phyloP scores from a whole-genome alignment of 371 early-diverging fungal genomes.

The Lichtheimia ramosa region DNA sequence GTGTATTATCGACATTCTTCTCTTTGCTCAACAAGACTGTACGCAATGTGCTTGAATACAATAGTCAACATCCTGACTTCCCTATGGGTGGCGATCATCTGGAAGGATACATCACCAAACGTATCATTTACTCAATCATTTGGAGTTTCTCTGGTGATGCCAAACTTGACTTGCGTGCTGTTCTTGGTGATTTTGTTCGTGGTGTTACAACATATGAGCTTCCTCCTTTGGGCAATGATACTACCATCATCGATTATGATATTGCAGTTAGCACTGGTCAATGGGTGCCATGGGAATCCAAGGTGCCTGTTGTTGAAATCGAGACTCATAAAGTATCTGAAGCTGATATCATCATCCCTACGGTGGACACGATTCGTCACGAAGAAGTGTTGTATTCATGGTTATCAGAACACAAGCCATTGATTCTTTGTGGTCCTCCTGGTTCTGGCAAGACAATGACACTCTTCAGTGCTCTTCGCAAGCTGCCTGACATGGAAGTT shows the following conservation, averaged over 20 bases:
- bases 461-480: conserved; percentile 92
- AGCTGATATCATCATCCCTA: conserved; percentile 96
- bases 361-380: conserved; percentile 96
- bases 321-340: conserved; percentile 93
- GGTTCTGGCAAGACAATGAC: conserved; percentile 99
- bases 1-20: conserved; percentile 87
- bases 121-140: conserved; percentile 79
- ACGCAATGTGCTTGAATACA: conserved; percentile 85
- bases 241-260: conserved; percentile 90
- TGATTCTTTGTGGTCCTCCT: conserved; percentile 98
- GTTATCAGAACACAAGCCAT: conserved; percentile 93
- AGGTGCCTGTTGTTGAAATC: conserved; percentile 94
- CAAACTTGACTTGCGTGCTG: conserved; percentile 71
- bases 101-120: conserved; percentile 80
- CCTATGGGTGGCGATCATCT: conserved; percentile 80
- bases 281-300: conserved; percentile 90
- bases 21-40: conserved; percentile 89
- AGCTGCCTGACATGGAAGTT: conserved; percentile 94
- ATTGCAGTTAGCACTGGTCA: conserved; percentile 77
- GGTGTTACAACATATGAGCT: conserved; percentile 80
- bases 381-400: conserved; percentile 95
- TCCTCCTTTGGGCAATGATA: conserved; percentile 61
- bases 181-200: conserved; percentile 84
- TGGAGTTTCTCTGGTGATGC: conserved; percentile 98
- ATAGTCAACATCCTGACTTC: conserved; percentile 89